Conservation (phyloP, 2,329 filamentous ascomycete species). For the Leptographium flavum region DNA sequence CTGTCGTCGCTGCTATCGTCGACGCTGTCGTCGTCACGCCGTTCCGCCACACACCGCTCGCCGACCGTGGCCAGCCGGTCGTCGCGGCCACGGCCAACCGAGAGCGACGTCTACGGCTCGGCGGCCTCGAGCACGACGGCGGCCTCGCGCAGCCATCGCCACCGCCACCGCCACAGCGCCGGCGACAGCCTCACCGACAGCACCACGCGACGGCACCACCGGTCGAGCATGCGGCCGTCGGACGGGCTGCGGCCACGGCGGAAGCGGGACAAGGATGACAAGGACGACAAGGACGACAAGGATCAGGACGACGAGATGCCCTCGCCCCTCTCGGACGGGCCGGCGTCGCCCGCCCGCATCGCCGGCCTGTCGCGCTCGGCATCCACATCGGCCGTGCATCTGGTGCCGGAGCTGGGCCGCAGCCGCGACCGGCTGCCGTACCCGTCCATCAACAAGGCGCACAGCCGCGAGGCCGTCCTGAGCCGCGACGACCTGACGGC, state of each 20-base stretch:
- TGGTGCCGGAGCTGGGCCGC: conserved; percentile 32
- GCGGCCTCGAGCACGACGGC: neutral
- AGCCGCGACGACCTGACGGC: conserved; percentile 38
- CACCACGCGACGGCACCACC: neutral
- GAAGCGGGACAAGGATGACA: neutral
- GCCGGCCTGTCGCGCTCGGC: neutral
- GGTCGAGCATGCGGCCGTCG: neutral
- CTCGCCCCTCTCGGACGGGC: neutral
- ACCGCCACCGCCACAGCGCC: neutral
- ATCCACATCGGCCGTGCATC: conserved; percentile 17
- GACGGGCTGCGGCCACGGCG: neutral
- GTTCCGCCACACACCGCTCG: neutral
- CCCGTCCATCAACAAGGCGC: conserved; percentile 74
- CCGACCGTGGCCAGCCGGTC: neutral
- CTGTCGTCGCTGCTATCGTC: conserved; percentile 8
- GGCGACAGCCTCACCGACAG: neutral
- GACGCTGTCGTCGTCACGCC: neutral
- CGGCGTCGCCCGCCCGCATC: neutral
- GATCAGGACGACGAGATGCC: neutral
- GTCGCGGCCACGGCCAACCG: conserved; percentile 3
- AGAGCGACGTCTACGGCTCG: conserved; percentile 8
- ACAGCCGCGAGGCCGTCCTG: conserved; percentile 73
- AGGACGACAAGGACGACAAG: neutral
- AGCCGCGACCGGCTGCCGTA: conserved; percentile 49
- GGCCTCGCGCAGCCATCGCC: conserved; percentile 1